phyloP scores from a whole-genome alignment of 1,284 basidiomycete species.

The Moesziomyces antarcticus region DNA sequence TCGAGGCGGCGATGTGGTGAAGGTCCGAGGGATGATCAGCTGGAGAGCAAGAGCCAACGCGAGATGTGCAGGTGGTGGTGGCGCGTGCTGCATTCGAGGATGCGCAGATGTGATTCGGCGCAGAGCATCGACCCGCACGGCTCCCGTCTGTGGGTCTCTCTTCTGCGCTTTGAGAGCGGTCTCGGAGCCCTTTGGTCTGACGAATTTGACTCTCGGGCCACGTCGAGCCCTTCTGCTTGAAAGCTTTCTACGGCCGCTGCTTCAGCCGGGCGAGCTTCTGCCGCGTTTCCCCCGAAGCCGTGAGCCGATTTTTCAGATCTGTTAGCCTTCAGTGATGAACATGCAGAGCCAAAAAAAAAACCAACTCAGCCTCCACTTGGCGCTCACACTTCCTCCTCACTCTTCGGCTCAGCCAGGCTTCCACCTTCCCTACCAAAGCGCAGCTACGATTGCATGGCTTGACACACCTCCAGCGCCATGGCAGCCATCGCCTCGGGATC shows the following conservation, averaged over 20 bases:
- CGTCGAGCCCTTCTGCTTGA: slow-evolving; percentile 18
- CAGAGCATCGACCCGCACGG: too few relatives aligned
- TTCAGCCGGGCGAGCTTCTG: too few relatives aligned
- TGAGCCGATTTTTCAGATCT: background rate
- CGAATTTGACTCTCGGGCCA: slow-evolving; percentile 11
- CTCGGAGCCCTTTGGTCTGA: background rate
- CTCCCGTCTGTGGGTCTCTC: background rate
- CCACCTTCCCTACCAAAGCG: background rate
- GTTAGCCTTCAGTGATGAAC: background rate
- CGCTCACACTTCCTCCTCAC: background rate
- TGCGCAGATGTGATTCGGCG: too few relatives aligned
- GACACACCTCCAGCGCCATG: slow-evolving; percentile 4
- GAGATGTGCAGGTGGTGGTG: too few relatives aligned
- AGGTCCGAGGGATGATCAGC: too few relatives aligned
- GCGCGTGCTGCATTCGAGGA: too few relatives aligned
- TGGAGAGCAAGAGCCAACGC: too few relatives aligned
- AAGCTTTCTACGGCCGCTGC: too few relatives aligned
- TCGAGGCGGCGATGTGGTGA: too few relatives aligned
- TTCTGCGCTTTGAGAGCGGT: too few relatives aligned
- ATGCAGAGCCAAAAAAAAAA: background rate
- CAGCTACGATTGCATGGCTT: background rate
- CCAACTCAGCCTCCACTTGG: slow-evolving; percentile 42
- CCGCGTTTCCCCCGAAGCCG: background rate
- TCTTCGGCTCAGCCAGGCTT: background rate
- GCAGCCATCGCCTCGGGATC: slow-evolving; percentile 19